Evolutionary conservation across 2,329 filamentous ascomycete genomes (phyloP).

Genomic region (Nothopassalora personata): DNA sequence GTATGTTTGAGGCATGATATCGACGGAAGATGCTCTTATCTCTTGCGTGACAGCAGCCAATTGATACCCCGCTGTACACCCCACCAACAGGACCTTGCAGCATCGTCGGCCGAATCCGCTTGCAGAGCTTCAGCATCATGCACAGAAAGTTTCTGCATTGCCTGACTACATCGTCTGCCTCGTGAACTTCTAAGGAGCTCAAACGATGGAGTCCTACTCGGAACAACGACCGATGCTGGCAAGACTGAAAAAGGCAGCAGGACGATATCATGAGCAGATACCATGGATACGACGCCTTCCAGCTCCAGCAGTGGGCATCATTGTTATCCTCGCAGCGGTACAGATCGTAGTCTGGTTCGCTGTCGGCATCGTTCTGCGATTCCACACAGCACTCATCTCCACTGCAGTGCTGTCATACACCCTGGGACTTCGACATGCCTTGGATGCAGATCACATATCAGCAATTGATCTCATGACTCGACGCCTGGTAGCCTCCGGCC

Average conservation of each 20-base stretch:
- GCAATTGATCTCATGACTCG: slow-evolving; percentile 95
- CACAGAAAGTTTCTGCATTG: background rate
- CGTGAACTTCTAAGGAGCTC: background rate
- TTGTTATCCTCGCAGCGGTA: slow-evolving; percentile 47
- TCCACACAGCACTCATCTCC: slow-evolving; percentile 57
- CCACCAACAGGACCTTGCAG: background rate
- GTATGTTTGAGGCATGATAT: slow-evolving; percentile 11
- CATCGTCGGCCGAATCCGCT: background rate
- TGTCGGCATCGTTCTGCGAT: slow-evolving; percentile 50
- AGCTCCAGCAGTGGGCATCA: slow-evolving; percentile 53
- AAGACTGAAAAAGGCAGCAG: slow-evolving; percentile 21
- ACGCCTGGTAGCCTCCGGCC: slow-evolving; percentile 76
- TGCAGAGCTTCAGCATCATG: background rate
- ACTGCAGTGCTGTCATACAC: slow-evolving; percentile 82
- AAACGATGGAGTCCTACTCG: slow-evolving; percentile 6
- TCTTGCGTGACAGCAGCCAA: background rate
- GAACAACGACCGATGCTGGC: slow-evolving; percentile 9
- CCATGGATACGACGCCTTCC: slow-evolving; percentile 54
- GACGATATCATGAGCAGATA: slow-evolving; percentile 45
- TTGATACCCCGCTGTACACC: slow-evolving; percentile 13
- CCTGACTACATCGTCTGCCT: background rate
- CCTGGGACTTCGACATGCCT: slow-evolving; percentile 84
- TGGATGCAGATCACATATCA: slow-evolving; percentile 90
- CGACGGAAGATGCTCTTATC: background rate
- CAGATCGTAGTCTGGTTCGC: slow-evolving; percentile 56